These are phyloP conservation scores for Bassia scoparia DNA, from an alignment of 148 eudicot species.

Conservation along the genomic window DNA sequence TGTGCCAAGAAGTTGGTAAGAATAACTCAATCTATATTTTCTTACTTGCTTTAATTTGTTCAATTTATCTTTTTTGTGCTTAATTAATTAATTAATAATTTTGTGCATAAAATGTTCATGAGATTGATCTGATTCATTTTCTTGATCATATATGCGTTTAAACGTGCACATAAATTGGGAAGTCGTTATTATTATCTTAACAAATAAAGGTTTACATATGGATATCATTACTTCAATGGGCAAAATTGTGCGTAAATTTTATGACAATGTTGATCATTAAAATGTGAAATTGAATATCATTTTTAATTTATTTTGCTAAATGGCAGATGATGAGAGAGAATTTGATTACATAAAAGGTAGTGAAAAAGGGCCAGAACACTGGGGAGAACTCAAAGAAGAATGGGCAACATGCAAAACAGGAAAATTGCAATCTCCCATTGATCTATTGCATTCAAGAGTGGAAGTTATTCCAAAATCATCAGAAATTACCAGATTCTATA, in stretches of 20 bases:
- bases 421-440: conserved; percentile 60
- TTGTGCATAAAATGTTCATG: too few relatives aligned
- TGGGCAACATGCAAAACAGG: conserved; percentile 38
- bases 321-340: conserved; percentile 23
- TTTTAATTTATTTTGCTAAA: not conserved
- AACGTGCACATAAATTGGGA: too few relatives aligned
- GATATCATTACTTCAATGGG: too few relatives aligned
- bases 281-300: too few relatives aligned
- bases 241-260: too few relatives aligned
- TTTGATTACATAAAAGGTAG: conserved; percentile 38
- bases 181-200: too few relatives aligned
- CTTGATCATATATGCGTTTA: not conserved
- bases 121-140: not conserved
- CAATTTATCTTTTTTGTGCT: not conserved
- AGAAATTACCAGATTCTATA: conserved; percentile 27
- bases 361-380: conserved; percentile 42
- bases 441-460: conserved; percentile 34
- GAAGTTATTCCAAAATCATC: conserved; percentile 5
- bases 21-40: not conserved
- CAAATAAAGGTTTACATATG: too few relatives aligned
- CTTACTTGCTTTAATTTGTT: not conserved
- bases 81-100: too few relatives aligned
- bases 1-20: conserved; percentile 22
- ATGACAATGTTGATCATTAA: too few relatives aligned
- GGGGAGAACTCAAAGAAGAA: conserved; percentile 53